phyloP scores from a whole-genome alignment of 2,329 filamentous ascomycete genomes.

The Penicillium glabrum region DNA sequence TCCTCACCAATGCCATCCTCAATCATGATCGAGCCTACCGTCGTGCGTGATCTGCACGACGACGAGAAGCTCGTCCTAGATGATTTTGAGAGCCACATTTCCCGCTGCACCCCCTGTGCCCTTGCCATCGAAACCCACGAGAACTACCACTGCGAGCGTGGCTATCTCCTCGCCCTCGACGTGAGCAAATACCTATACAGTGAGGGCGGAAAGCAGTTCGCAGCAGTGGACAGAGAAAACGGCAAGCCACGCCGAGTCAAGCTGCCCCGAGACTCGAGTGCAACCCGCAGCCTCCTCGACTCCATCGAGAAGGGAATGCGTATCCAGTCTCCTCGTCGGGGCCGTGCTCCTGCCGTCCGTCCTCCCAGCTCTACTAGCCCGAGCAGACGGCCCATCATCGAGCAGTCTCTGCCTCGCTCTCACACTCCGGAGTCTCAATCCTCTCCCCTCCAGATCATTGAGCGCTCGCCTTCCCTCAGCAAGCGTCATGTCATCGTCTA shows the following conservation, averaged over 20 bases:
- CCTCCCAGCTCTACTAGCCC: slow-evolving; percentile 26
- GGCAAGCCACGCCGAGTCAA: slow-evolving; percentile 41
- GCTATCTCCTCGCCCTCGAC: slow-evolving; percentile 33
- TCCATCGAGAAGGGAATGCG: slow-evolving; percentile 45
- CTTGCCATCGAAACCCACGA: slow-evolving; percentile 27
- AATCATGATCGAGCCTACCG: slow-evolving; percentile 23
- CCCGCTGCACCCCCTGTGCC: slow-evolving; percentile 35
- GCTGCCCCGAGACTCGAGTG: slow-evolving; percentile 39
- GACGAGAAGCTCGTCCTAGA: slow-evolving; percentile 39
- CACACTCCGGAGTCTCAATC: slow-evolving; percentile 12
- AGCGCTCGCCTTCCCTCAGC: slow-evolving; percentile 18
- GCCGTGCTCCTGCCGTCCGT: slow-evolving; percentile 13
- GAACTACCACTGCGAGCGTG: slow-evolving; percentile 36
- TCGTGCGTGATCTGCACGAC: slow-evolving; percentile 35
- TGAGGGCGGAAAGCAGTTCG: slow-evolving; percentile 40
- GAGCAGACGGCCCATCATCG: slow-evolving; percentile 7
- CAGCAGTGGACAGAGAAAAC: slow-evolving; percentile 42
- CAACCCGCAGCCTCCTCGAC: slow-evolving; percentile 39
- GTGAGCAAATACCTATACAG: slow-evolving; percentile 39
- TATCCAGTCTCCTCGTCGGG: slow-evolving; percentile 17
- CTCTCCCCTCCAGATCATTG: slow-evolving; percentile 15
- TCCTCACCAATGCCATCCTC: slow-evolving; percentile 33
- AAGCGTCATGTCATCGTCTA: slow-evolving; percentile 37
- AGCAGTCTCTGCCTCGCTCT: slow-evolving; percentile 16
- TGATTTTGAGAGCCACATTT: slow-evolving; percentile 38